A percentile compares a stretch with the other conserved stretches of the same genome.
These are phyloP conservation scores for Arachis hypogaea DNA, from an alignment of 306 rosid genomes.

Conservation along the genomic window DNA sequence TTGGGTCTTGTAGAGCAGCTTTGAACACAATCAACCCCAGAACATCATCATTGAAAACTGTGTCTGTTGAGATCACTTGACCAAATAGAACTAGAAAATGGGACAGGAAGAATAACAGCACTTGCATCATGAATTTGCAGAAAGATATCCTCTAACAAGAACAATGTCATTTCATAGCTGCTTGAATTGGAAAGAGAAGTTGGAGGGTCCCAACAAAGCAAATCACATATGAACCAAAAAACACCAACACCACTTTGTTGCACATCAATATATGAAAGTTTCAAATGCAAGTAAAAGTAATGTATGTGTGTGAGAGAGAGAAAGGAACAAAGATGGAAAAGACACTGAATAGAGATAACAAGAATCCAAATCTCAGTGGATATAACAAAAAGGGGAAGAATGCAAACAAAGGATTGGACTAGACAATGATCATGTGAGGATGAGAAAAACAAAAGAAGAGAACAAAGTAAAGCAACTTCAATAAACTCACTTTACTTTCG, in stretches of 20 bases:
- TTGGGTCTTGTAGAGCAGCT: conserved; percentile 77
- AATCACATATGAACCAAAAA: conserved; percentile 22
- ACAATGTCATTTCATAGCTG: conserved; percentile 28
- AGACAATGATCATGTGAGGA: conserved; percentile 36
- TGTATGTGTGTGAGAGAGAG: conserved; percentile 3
- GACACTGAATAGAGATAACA: conserved; percentile 34
- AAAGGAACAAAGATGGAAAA: conserved; percentile 10
- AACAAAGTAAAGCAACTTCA: conserved; percentile 40
- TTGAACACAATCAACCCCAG: conserved; percentile 83
- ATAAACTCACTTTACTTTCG: conserved; percentile 35
- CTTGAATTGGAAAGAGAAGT: conserved; percentile 25
- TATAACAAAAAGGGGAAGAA: conserved; percentile 29
- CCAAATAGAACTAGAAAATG: conserved; percentile 45
- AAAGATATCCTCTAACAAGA: conserved; percentile 14
- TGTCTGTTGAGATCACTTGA: conserved; percentile 52
- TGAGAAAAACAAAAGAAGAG: background rate
- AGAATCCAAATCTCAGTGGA: conserved; percentile 29
- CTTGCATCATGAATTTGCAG: conserved; percentile 52
- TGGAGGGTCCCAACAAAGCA: conserved; percentile 40
- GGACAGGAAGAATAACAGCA: conserved; percentile 44
- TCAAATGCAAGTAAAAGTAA: conserved; percentile 45
- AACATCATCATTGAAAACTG: conserved; percentile 84
- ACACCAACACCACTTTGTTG: conserved; percentile 14
- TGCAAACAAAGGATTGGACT: conserved; percentile 18
- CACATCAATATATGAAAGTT: conserved; percentile 32